Conservation (phyloP, 2,329 filamentous ascomycete species). For the Epichloe glyceriae region DNA sequence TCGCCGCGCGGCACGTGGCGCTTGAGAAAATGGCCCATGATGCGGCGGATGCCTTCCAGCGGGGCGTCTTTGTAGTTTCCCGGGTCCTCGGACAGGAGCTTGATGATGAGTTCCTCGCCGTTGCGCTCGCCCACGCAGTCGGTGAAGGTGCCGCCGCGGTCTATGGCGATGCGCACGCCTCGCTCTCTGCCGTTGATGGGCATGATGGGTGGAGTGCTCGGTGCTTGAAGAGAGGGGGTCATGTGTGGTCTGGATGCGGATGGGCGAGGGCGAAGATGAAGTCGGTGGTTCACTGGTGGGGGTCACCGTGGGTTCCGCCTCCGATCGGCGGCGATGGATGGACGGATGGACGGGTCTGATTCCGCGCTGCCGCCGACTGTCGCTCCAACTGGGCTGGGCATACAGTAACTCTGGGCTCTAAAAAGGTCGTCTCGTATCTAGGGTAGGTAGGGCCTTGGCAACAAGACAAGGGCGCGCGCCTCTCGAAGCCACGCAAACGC, state of each 20-base stretch:
- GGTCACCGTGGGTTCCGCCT: too few species aligned
- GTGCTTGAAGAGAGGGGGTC: neutral
- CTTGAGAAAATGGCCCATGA: conserved; percentile 22
- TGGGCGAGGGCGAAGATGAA: too few species aligned
- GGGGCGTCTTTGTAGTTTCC: conserved; percentile 62
- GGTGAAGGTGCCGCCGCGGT: conserved; percentile 45
- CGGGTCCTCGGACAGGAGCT: conserved; percentile 59
- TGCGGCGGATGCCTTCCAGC: conserved; percentile 53
- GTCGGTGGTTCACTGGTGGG: too few species aligned
- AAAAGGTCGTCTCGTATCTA: too few species aligned
- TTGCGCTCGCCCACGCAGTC: conserved; percentile 55
- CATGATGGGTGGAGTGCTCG: neutral
- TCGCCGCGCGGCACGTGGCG: conserved; percentile 20
- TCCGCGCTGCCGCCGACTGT: too few species aligned
- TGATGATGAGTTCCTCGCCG: conserved; percentile 55
- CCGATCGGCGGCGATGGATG: neutral
- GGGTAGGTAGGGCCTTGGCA: too few species aligned
- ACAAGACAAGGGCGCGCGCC: too few species aligned
- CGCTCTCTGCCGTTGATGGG: conserved; percentile 57
- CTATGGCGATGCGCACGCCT: conserved; percentile 25
- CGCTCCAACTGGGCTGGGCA: too few species aligned
- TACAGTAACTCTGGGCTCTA: too few species aligned
- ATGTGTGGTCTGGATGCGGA: too few species aligned
- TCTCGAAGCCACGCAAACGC: too few species aligned
- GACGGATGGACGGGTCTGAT: too few species aligned